These are phyloP conservation scores for Conticribra weissflogii DNA, from an alignment of 108 stramenopile species.

Conservation along the genomic window DNA sequence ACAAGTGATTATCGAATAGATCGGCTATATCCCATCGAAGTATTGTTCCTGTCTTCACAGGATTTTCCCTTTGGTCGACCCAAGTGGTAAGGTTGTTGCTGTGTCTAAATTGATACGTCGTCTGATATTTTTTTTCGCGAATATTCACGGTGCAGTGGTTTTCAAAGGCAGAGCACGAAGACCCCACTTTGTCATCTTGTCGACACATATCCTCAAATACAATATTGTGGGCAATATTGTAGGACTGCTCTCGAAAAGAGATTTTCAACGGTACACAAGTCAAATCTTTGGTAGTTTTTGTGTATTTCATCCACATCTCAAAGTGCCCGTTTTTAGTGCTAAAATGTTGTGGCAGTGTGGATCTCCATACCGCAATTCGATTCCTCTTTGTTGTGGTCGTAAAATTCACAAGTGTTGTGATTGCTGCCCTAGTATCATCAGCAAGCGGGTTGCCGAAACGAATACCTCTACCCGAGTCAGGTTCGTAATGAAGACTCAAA, in stretches of 20 bases:
- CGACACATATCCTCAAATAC: conserved; percentile 14
- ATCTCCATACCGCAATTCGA: conserved; percentile 22
- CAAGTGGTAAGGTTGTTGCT: background rate
- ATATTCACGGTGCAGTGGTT: conserved; percentile 6
- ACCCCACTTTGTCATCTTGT: background rate
- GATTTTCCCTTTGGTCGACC: background rate
- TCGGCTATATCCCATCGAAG: conserved; percentile 14
- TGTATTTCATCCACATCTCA: background rate
- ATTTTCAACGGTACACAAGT: background rate
- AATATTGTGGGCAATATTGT: conserved; percentile 9
- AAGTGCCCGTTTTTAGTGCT: conserved; percentile 17
- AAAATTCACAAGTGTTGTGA: conserved; percentile 16
- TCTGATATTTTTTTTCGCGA: background rate
- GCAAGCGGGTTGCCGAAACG: background rate
- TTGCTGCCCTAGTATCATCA: conserved; percentile 15
- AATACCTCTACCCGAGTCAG: background rate
- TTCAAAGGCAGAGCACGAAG: background rate
- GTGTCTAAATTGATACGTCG: conserved; percentile 4
- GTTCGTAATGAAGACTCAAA: conserved; percentile 21
- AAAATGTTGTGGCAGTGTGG: conserved; percentile 32
- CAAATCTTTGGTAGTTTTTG: background rate
- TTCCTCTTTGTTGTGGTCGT: conserved; percentile 1
- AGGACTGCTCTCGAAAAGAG: background rate
- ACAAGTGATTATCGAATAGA: conserved; percentile 3
- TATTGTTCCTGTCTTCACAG: background rate